Conservation (phyloP, 305 asterid species). For the Ilex paraguariensis region DNA sequence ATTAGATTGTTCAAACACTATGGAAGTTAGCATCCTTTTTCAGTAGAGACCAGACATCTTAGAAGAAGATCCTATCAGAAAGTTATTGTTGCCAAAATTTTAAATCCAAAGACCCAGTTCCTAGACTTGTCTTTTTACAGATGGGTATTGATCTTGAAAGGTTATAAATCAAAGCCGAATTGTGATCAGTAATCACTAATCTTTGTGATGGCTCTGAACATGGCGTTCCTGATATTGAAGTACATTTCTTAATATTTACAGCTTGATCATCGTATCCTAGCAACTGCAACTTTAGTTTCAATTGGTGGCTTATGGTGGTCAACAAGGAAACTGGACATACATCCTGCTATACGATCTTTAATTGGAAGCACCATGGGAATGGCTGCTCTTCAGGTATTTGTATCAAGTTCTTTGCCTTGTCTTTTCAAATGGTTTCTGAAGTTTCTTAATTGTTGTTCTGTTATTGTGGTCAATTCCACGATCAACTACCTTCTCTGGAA, state of each 20-base stretch:
- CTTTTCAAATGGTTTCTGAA: no score
- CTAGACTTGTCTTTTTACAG: not conserved
- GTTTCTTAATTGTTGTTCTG: not conserved
- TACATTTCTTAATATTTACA: slow-evolving; percentile 19
- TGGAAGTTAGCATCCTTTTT: not conserved
- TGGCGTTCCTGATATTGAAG: not conserved
- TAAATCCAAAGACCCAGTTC: not conserved
- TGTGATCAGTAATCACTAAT: no score
- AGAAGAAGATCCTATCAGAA: not conserved
- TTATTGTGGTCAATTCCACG: not conserved
- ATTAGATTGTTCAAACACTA: not conserved
- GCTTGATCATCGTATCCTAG: slow-evolving; percentile 95
- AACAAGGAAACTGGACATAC: slow-evolving; percentile 65
- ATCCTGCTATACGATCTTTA: slow-evolving; percentile 66
- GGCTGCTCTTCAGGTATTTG: slow-evolving; percentile 79
- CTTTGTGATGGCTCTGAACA: no score
- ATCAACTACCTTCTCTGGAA: no score
- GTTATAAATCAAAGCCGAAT: no score
- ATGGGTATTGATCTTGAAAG: no score
- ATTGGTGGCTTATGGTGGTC: slow-evolving; percentile 76
- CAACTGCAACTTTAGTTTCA: slow-evolving; percentile 72
- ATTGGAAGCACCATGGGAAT: slow-evolving; percentile 73
- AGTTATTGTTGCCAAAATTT: not conserved
- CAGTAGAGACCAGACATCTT: not conserved
- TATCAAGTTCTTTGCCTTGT: not conserved